Evolutionary conservation across 352 stramenopile species (phyloP), one percentile per base, ranked within the genome.

Genomic region (Pythium periplocum): DNA sequence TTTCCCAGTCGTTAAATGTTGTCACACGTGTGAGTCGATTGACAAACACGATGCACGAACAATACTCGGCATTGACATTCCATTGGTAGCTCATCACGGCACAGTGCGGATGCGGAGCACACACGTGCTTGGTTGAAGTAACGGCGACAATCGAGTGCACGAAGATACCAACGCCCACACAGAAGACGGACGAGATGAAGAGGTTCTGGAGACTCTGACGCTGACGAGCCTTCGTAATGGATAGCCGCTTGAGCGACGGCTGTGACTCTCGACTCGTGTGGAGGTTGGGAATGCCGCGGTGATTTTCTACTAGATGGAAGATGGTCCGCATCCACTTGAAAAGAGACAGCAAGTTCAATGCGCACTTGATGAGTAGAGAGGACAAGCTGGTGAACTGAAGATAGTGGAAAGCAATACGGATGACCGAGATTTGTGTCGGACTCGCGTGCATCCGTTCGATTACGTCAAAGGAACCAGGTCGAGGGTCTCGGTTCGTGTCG

Each of bases 251-350:
- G 17, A 26, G 17, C 17, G 17, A 26, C 17, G 17, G 17, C 17
- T 55, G 51, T 65, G 51, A 1, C 49, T 35, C 0, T 26, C 46
- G 17, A 26, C 17, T 26, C 17, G 17, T 26, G 33, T 67, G 38
- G 38, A 12, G 17, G 17, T 12, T 12, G 7, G 7, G 7, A 8
- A 12, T 8, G 38, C 7, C 38, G 38, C 12, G 38, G 31, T 50
- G 49, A 3, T 60, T 11, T 2, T 48, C 10, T 4, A 67, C 30
- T 3, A 71, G 53, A 26, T 67, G 38, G n/a, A 45, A 26, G 44
- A 66, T 61, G 26, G 61, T 52, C 7, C 54, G 43, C 4, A 57
- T 64, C 48, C 63, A 71, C 35, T 67, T 66, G 51, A 49, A 58
- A 4, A 71, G 6, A 2, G 42, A 43, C 11, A 68, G 50, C 7